phyloP scores from a whole-genome alignment of 768 basidiomycete species.

The Mycena pura region DNA sequence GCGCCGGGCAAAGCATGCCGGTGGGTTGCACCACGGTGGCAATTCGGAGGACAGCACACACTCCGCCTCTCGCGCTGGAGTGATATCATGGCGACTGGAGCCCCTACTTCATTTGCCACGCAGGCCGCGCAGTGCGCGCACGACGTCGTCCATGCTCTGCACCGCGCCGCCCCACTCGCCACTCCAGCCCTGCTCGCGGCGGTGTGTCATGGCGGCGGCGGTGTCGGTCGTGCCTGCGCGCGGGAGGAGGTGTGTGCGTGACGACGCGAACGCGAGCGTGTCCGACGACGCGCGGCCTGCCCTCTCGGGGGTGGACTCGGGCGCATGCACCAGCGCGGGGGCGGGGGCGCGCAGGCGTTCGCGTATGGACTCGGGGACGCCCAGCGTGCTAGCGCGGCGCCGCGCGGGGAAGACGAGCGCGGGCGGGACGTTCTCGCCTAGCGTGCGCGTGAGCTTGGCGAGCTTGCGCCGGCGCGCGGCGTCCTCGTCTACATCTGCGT shows the following conservation, averaged over 20 bases:
- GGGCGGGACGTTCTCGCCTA: slow-evolving; percentile 52
- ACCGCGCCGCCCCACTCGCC: slow-evolving; percentile 19
- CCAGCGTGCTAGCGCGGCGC: slow-evolving; percentile 15
- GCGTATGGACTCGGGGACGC: slow-evolving; percentile 5
- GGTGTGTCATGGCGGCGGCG: not conserved
- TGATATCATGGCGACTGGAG: too few species aligned
- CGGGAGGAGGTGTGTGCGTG: not conserved
- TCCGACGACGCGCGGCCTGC: not conserved
- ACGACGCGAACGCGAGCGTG: not conserved
- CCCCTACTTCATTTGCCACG: too few species aligned
- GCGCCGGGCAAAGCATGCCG: too few species aligned
- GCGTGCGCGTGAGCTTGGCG: slow-evolving; percentile 52
- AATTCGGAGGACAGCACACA: too few species aligned
- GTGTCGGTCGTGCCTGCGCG: not conserved
- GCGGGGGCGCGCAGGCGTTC: not conserved
- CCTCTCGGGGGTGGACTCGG: not conserved
- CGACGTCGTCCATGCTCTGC: slow-evolving; percentile 12
- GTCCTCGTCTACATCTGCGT: too few species aligned
- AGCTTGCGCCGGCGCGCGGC: slow-evolving; percentile 43
- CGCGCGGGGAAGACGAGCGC: slow-evolving; percentile 41
- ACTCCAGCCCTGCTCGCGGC: slow-evolving; percentile 15
- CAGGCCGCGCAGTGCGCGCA: slow-evolving; percentile 15
- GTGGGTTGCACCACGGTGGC: too few species aligned
- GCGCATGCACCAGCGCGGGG: not conserved
- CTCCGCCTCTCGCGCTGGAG: too few species aligned